A percentile compares a stretch with the other conserved stretches of the same genome.
Conservation (phyloP, 768 basidiomycete species). For the Boletus pseudopeckii region DNA sequence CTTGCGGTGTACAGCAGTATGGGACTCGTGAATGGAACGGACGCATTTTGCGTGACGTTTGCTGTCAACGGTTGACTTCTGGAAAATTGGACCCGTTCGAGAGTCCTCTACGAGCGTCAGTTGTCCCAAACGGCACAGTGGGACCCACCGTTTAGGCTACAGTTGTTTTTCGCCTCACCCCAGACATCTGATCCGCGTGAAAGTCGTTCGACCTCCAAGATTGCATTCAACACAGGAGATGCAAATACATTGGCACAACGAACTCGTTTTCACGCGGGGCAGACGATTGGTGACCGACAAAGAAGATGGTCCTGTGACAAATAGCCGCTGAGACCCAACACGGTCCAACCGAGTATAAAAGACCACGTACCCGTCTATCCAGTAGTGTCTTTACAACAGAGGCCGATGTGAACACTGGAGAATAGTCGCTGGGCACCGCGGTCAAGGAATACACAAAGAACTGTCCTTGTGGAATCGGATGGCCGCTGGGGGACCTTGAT, state of each 20-base stretch:
- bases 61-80: neutral
- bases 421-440: neutral
- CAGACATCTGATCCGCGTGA: neutral
- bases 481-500: neutral
- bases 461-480: neutral
- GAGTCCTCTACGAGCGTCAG: neutral
- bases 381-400: neutral
- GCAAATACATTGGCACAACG: neutral
- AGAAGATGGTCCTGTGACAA: neutral
- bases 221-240: neutral
- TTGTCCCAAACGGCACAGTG: neutral
- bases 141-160: too few species aligned
- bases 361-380: neutral
- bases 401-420: neutral
- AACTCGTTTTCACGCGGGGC: neutral
- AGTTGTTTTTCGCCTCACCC: too few species aligned
- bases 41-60: neutral
- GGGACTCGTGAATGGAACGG: too few species aligned
- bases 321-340: neutral
- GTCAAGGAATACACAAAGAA: neutral
- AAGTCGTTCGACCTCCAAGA: neutral
- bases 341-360: too few species aligned
- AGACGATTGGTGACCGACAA: neutral
- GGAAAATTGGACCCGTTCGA: neutral
- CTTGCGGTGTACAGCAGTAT: neutral